phyloP scores from a whole-genome alignment of 2,329 filamentous ascomycete genomes.

The Xylaria sp. region DNA sequence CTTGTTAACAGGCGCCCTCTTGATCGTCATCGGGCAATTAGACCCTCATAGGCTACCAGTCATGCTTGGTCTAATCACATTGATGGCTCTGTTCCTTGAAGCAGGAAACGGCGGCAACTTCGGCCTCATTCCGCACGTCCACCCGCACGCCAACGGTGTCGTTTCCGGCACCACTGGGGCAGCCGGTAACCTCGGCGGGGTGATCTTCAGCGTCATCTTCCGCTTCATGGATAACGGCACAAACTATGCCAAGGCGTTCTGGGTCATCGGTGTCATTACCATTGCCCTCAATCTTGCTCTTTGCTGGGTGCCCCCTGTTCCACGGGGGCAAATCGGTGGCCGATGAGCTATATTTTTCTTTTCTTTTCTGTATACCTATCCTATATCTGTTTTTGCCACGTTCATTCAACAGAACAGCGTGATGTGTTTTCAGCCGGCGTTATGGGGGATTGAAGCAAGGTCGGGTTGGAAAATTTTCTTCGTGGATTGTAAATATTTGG shows the following conservation, averaged over 20 bases:
- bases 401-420: not conserved
- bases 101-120: conserved; percentile 89
- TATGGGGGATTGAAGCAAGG: not conserved
- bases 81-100: conserved; percentile 84
- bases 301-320: conserved; percentile 64
- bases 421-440: conserved; percentile 7
- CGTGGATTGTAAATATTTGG: not conserved
- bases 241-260: conserved; percentile 76
- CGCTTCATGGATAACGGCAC: conserved; percentile 72
- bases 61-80: conserved; percentile 80
- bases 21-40: conserved; percentile 70
- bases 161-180: conserved; percentile 83
- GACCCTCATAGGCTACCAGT: conserved; percentile 69
- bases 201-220: conserved; percentile 86
- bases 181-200: conserved; percentile 83
- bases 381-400: no score
- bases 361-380: not conserved
- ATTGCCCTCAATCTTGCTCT: conserved; percentile 75
- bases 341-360: conserved; percentile 41
- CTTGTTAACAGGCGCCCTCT: conserved; percentile 66
- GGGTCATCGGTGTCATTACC: conserved; percentile 83
- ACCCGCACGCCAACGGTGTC: conserved; percentile 81
- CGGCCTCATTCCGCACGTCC: conserved; percentile 85
- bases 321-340: conserved; percentile 63
- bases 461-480: not conserved